Evolutionary conservation across 208 protist species (phyloP), one percentile per base, ranked within the genome.

Genomic region (Cochliopodium minus): DNA sequence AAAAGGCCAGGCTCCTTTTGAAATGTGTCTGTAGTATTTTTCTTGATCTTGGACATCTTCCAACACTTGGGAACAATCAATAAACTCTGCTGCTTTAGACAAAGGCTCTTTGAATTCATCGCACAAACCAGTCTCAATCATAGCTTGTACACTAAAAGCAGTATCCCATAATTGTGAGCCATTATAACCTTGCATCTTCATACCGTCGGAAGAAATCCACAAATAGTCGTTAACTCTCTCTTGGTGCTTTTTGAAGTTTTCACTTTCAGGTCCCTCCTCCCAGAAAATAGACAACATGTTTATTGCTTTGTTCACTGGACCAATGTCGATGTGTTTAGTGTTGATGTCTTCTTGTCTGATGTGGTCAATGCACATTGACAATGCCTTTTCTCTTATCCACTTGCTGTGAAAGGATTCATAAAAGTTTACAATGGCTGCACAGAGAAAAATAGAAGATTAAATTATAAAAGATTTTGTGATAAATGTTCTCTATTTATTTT

Each of bases 141-240:
- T 75, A 10, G 86, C 88, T 70, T 94, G 91, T 30, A 93, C 76
- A 1, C 85, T 79, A 64, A 96, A 97, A 17, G 82, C 79, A 22
- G 90, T 94, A 71, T 97, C 92, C 92, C 92, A 97, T 38, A 94
- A 73, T 76, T 96, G 91, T 28, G 82, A 92, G 1, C 92, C 92
- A 72, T 97, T 97, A 71, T 96, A 96, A 30, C 92, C 90, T 57
- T 86, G 85, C 87, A 96, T 94, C 46, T 86, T 82, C 84, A 96
- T 88, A 43, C 91, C 91, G 25, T 86, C 81, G 15, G 76, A 61
- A 17, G 70, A 68, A 59, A 92, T 74, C 82, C 85, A 97, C 22
- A 96, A 67, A 75, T 96, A 97, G 73, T 97, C 92, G 17, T 70
- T 53, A 13, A 97, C 42, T 43, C 87, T 77, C 29, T 86, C 59